Conservation (phyloP, 129 eudicot genomes). For the Logfia minima region DNA sequence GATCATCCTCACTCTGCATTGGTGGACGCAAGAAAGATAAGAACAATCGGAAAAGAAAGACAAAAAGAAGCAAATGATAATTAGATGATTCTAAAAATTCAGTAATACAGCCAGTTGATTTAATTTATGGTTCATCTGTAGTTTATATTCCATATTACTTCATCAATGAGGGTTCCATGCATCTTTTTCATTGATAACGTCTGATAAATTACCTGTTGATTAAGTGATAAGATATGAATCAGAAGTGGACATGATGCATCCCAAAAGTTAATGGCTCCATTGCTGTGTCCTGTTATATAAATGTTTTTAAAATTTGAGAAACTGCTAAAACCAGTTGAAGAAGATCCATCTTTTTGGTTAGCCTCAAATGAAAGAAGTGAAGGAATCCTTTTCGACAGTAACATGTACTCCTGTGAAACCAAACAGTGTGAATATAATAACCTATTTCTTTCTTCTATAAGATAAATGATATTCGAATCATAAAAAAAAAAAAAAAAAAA, state of each 20-base stretch:
- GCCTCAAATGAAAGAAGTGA: conserved; percentile 60
- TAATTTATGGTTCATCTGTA: background rate
- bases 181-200: background rate
- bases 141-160: background rate
- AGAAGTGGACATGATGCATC: conserved; percentile 77
- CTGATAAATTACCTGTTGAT: conserved; percentile 62
- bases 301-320: conserved; percentile 73
- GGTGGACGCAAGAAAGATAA: background rate
- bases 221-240: conserved; percentile 63
- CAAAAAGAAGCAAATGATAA: background rate
- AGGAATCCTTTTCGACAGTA: conserved; percentile 46
- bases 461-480: background rate
- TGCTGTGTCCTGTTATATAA: conserved; percentile 82
- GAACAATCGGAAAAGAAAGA: background rate
- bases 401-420: conserved; percentile 50
- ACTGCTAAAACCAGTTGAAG: conserved; percentile 46
- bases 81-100: background rate
- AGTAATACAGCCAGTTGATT: background rate
- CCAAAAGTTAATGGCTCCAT: conserved; percentile 87
- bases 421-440: conserved; percentile 10
- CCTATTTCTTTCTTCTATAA: background rate
- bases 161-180: conserved; percentile 13
- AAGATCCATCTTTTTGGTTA: conserved; percentile 54
- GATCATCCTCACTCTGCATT: conserved; percentile 75
- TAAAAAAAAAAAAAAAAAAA: background rate